Percentiles rank a stretch among this genome's conserved stretches.
Evolutionary conservation across 805 yeast genomes (phyloP).

Genomic region (Candida argentea): DNA sequence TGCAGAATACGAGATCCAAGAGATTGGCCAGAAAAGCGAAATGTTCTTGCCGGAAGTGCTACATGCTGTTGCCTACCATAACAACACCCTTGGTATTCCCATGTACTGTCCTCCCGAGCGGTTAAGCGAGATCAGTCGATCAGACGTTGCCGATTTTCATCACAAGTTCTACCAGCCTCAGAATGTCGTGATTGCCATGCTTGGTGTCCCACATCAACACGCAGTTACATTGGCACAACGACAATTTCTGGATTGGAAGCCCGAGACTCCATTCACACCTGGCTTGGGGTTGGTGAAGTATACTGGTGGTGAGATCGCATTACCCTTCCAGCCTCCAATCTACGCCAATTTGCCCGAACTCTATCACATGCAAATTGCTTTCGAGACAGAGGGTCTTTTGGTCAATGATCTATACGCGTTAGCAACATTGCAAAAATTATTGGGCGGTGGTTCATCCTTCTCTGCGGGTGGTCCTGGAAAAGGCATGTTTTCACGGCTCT

Average conservation of each 20-base stretch:
- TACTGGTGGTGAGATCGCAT: slow-evolving; percentile 39
- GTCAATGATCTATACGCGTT: slow-evolving; percentile 84
- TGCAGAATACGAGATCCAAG: slow-evolving; percentile 73
- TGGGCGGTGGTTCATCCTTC: slow-evolving; percentile 97
- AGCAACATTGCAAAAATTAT: slow-evolving; percentile 78
- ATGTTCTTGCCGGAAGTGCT: slow-evolving; percentile 81
- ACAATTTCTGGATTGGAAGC: slow-evolving; percentile 53
- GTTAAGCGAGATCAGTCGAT: slow-evolving; percentile 43
- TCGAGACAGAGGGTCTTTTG: slow-evolving; percentile 75
- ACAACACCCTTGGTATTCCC: slow-evolving; percentile 77
- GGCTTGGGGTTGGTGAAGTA: slow-evolving; percentile 48
- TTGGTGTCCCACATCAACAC: slow-evolving; percentile 65
- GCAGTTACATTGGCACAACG: slow-evolving; percentile 57
- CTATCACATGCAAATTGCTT: slow-evolving; percentile 77
- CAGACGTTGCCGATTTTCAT: slow-evolving; percentile 52
- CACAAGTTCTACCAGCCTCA: slow-evolving; percentile 64
- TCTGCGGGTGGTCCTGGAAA: slow-evolving; percentile 99
- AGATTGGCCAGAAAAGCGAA: slow-evolving; percentile 76
- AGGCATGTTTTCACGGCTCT: slow-evolving; percentile 94
- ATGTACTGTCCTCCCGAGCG: slow-evolving; percentile 69
- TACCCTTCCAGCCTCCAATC: slow-evolving; percentile 31
- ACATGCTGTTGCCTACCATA: slow-evolving; percentile 69
- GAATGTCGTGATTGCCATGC: slow-evolving; percentile 74
- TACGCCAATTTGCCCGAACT: slow-evolving; percentile 58
- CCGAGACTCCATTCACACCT: slow-evolving; percentile 8